phyloP scores from a whole-genome alignment of 2,329 filamentous ascomycete species.

The Orbilia oligospora region DNA sequence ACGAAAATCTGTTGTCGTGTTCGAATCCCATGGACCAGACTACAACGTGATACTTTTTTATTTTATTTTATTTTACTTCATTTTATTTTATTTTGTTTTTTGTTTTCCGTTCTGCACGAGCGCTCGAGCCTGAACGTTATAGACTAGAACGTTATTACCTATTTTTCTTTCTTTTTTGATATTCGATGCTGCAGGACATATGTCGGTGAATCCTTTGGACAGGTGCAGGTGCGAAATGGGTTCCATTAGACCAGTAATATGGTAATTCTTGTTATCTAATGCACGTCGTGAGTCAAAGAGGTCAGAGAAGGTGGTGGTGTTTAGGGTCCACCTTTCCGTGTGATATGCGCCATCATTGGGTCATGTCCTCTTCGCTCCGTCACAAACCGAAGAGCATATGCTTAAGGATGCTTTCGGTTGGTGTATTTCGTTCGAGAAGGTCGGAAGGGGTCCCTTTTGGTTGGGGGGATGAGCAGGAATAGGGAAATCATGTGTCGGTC shows the following conservation, averaged over 20 bases:
- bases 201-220: constrained; percentile 55
- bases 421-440: constrained; percentile 55
- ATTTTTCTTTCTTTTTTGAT: constrained; percentile 7
- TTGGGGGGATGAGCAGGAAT: constrained; percentile 1
- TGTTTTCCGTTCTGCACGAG: constrained; percentile 23
- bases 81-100: background rate
- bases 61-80: too few species aligned
- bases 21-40: constrained; percentile 19
- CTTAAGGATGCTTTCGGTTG: constrained; percentile 48
- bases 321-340: constrained; percentile 40
- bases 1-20: constrained; percentile 26
- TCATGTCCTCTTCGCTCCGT: constrained; percentile 48
- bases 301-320: constrained; percentile 26
- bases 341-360: constrained; percentile 60
- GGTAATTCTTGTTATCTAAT: constrained; percentile 56
- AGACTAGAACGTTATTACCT: too few species aligned
- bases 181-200: constrained; percentile 11
- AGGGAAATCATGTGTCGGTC: constrained; percentile 52
- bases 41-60: constrained; percentile 14
- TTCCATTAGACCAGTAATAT: constrained; percentile 49
- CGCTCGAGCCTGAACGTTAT: constrained; percentile 19
- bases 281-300: constrained; percentile 60
- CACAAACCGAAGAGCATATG: constrained; percentile 49
- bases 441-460: constrained; percentile 30
- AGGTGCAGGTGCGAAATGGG: constrained; percentile 23